These are phyloP conservation scores for Coniochaeta sp. DNA, from an alignment of 2,329 filamentous ascomycete genomes.

Conservation along the genomic window DNA sequence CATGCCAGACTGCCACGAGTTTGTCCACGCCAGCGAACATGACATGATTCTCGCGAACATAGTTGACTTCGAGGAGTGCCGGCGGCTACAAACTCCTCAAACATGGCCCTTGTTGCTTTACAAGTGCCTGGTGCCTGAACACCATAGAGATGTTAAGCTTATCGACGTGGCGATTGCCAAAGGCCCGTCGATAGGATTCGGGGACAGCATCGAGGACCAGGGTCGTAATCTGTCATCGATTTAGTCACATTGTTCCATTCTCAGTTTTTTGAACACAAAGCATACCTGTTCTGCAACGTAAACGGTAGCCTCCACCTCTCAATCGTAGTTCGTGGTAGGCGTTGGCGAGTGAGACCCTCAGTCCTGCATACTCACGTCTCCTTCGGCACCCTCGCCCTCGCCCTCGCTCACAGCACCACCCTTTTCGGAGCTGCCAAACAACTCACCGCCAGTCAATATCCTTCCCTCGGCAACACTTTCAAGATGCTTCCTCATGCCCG, in stretches of 20 bases:
- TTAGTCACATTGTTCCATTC: background rate
- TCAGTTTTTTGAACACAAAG: background rate
- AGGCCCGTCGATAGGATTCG: background rate
- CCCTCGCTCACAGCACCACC: background rate
- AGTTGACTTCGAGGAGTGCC: too few species aligned
- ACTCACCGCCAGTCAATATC: background rate
- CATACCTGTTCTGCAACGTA: background rate
- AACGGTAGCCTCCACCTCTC: background rate
- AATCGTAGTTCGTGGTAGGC: background rate
- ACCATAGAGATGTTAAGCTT: too few species aligned
- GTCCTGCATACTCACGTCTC: constrained; percentile 25
- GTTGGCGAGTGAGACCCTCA: background rate
- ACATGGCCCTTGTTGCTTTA: background rate
- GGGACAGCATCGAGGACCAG: background rate
- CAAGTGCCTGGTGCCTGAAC: background rate
- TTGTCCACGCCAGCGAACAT: background rate
- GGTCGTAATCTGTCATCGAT: background rate
- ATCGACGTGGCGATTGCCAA: background rate
- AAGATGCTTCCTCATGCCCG: constrained; percentile 48
- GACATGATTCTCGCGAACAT: background rate
- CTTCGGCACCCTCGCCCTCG: background rate
- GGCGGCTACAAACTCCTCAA: too few species aligned
- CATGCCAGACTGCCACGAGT: background rate
- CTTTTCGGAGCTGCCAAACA: background rate
- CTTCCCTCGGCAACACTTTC: constrained; percentile 23